Conservation (phyloP, 805 yeast species). For the Saturnispora kantuleensis region DNA sequence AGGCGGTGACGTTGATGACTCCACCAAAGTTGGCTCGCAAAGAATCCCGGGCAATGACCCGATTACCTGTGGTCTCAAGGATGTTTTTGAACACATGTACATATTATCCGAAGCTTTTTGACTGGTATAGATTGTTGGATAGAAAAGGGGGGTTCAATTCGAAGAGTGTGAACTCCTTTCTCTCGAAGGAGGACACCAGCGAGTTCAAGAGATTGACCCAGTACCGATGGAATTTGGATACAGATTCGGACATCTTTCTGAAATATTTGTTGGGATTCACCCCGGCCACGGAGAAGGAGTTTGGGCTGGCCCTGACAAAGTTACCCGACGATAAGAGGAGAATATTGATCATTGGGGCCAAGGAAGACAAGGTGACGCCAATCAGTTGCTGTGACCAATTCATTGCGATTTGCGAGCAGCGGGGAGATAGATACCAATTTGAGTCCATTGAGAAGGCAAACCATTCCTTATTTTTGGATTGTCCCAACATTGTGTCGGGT, state of each 20-base stretch:
- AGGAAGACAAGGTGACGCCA: slow-evolving; percentile 49
- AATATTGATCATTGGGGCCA: slow-evolving; percentile 50
- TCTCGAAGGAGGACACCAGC: slow-evolving; percentile 22
- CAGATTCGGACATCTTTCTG: slow-evolving; percentile 43
- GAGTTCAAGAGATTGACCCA: slow-evolving; percentile 42
- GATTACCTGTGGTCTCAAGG: slow-evolving; percentile 14
- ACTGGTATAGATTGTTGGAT: slow-evolving; percentile 47
- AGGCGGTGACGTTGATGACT: slow-evolving; percentile 37
- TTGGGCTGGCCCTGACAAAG: slow-evolving; percentile 31
- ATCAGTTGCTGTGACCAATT: slow-evolving; percentile 22
- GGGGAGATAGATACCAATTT: slow-evolving; percentile 24
- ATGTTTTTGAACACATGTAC: slow-evolving; percentile 26
- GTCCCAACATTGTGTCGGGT: slow-evolving; percentile 58
- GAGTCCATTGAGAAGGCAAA: slow-evolving; percentile 43
- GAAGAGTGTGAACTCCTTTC: slow-evolving; percentile 47
- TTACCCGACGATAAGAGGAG: slow-evolving; percentile 24
- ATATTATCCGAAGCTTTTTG: slow-evolving; percentile 38
- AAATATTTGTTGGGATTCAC: slow-evolving; percentile 42
- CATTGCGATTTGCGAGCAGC: slow-evolving; percentile 1
- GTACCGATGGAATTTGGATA: slow-evolving; percentile 62
- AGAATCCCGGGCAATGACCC: slow-evolving; percentile 1
- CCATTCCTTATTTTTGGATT: slow-evolving; percentile 53
- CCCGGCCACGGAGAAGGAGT: slow-evolving; percentile 34
- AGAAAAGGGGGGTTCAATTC: slow-evolving; percentile 55
- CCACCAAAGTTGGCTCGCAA: slow-evolving; percentile 30